Evolutionary conservation across 2,329 filamentous ascomycete genomes (phyloP).

Genomic region (Dothistroma septosporum): DNA sequence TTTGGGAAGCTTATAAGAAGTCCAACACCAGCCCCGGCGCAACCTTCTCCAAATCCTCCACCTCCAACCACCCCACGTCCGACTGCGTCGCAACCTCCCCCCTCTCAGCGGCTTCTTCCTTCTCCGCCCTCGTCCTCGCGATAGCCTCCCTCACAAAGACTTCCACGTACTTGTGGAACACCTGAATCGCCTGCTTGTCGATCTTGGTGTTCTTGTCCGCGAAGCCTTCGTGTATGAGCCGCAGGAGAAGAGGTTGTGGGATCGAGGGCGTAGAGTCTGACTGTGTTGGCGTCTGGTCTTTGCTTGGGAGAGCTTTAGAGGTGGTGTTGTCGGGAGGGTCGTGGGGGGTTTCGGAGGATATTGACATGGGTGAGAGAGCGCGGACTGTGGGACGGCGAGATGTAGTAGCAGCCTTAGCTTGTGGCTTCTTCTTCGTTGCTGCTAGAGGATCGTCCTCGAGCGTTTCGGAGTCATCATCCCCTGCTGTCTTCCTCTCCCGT

Average conservation of each 20-base stretch:
- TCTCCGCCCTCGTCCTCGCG: constrained; percentile 70
- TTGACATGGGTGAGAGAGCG: constrained; percentile 16
- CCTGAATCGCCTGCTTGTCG: constrained; percentile 69
- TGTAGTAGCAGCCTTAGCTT: constrained; percentile 7
- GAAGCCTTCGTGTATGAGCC: constrained; percentile 76
- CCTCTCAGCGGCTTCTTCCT: constrained; percentile 41
- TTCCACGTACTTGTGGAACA: constrained; percentile 82
- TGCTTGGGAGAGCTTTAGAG: not conserved
- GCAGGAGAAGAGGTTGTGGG: constrained; percentile 68
- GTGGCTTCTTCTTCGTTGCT: constrained; percentile 9
- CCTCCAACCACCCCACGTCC: constrained; percentile 51
- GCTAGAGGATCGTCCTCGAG: constrained; percentile 26
- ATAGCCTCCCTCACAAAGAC: constrained; percentile 87
- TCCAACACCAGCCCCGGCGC: constrained; percentile 82
- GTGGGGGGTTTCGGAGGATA: constrained; percentile 7
- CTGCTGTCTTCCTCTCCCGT: constrained; percentile 1
- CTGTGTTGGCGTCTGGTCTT: constrained; percentile 17
- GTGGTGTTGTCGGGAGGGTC: constrained; percentile 4
- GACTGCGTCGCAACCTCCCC: constrained; percentile 29
- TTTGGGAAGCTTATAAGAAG: constrained; percentile 50
- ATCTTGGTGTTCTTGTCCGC: constrained; percentile 66
- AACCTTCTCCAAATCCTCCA: constrained; percentile 85
- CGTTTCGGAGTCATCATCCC: constrained; percentile 18
- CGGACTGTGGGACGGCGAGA: constrained; percentile 13
- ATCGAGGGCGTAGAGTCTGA: constrained; percentile 47